Evolutionary conservation across 306 rosid species (phyloP), one percentile per base, ranked within the genome.

Genomic region (Castanospermum australe): DNA sequence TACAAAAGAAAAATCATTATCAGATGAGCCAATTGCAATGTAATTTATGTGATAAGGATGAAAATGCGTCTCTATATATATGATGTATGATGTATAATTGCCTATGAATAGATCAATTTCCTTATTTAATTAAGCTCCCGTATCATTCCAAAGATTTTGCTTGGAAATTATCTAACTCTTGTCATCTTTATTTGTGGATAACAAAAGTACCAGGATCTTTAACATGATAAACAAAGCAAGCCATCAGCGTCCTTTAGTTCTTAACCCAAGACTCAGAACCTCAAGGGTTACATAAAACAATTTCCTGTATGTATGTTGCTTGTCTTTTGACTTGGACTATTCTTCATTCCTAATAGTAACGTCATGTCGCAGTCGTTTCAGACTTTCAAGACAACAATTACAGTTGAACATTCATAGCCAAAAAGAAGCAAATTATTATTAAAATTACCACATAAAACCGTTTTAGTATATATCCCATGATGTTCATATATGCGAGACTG

Each of bases 91-190:
- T 13, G 13, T 15, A 68, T 66, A 56, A 75, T 67, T 38, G 54
- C 77, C n/a, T n/a, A 59, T 32, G 25, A 25, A 56, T 48, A 17
- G 22, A 18, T 51, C n/a, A 11, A 38, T 59, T 59, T 68, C 50
- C 28, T 68, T 45, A n/a, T n/a, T n/a, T n/a, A 45, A 17, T 36
- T 39, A 67, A 60, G 76, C 36, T 47, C 65, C 47, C 65, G 51
- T 75, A 81, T 81, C 77, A 60, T 67, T 35, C 9, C 60, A 38
- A 59, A 82, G 59, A 76, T 75, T 68, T 76, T 70, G 65, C 22
- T 74, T 45, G 3, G 28, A 81, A 60, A 64, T 59, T 22, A 33
- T 67, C 38, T 33, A 57, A 38, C 41, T 52, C 24, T 24, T 15
- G 54, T 50, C 41, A 38, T 51, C 35, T 68, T 56, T 18, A 69